Percentiles rank a stretch among this genome's conserved stretches.
phyloP scores from a whole-genome alignment of 2,329 filamentous ascomycete genomes.

The Fusarium praegraminearum region DNA sequence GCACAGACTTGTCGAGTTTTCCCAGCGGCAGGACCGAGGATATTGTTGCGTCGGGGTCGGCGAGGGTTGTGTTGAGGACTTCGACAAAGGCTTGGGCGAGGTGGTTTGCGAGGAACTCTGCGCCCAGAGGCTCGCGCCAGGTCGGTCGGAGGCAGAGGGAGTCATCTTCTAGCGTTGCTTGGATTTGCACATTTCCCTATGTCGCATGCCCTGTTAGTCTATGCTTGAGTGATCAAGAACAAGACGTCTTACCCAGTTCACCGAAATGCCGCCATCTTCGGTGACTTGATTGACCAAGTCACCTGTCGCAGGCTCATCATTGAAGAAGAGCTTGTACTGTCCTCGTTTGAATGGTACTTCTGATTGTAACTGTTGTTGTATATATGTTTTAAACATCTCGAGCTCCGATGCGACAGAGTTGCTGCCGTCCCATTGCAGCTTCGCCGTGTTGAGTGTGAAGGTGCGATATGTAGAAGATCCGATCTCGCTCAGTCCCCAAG shows the following conservation, averaged over 20 bases:
- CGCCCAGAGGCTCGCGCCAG: constrained; percentile 44
- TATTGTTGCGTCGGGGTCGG: constrained; percentile 17
- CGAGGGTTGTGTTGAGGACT: constrained; percentile 43
- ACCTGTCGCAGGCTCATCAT: constrained; percentile 38
- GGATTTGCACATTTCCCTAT: constrained; percentile 44
- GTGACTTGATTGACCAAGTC: constrained; percentile 24
- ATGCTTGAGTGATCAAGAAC: background rate
- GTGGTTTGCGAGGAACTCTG: constrained; percentile 43
- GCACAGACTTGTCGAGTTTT: constrained; percentile 39
- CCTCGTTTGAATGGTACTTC: constrained; percentile 10
- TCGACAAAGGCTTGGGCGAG: constrained; percentile 41
- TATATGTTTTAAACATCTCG: constrained; percentile 29
- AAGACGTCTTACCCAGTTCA: constrained; percentile 39
- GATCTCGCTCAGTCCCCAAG: constrained; percentile 38
- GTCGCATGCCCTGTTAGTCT: constrained; percentile 10
- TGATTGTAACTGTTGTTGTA: constrained; percentile 29
- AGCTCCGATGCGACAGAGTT: constrained; percentile 37
- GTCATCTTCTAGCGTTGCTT: constrained; percentile 34
- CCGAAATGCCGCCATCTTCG: constrained; percentile 26
- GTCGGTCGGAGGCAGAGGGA: constrained; percentile 38
- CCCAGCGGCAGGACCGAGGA: constrained; percentile 38
- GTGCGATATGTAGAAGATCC: constrained; percentile 25
- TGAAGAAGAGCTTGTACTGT: constrained; percentile 36
- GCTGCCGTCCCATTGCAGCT: constrained; percentile 36
- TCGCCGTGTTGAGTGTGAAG: constrained; percentile 42